Conservation (phyloP, 2,329 filamentous ascomycete species). For the Fusarium multiceps region DNA sequence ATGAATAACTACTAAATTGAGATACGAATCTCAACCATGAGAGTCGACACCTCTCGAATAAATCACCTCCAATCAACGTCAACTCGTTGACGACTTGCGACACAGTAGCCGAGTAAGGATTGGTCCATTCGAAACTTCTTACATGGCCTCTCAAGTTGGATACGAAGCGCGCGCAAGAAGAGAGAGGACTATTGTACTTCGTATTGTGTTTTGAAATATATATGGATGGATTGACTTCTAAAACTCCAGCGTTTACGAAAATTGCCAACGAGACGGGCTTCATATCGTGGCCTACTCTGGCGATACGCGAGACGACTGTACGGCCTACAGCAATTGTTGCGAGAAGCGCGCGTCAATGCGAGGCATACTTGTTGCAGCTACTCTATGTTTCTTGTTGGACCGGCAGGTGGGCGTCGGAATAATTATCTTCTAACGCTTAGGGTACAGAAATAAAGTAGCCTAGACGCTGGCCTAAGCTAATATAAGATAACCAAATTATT, state of each 20-base stretch:
- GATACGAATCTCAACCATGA: conserved; percentile 9
- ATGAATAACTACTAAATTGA: conserved; percentile 4
- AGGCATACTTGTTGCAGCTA: conserved; percentile 28
- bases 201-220: neutral
- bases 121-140: neutral
- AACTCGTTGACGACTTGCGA: conserved; percentile 8
- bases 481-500: too few species aligned
- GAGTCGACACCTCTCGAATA: neutral
- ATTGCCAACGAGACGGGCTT: neutral
- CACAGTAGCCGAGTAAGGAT: neutral
- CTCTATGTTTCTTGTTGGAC: conserved; percentile 5
- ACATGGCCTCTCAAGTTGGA: neutral
- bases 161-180: conserved; percentile 31
- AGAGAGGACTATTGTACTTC: neutral
- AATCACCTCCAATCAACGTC: conserved; percentile 25
- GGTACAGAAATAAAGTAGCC: too few species aligned
- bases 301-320: conserved; percentile 14
- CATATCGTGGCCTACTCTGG: conserved; percentile 9
- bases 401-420: too few species aligned
- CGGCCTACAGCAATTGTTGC: neutral
- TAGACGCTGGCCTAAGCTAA: too few species aligned
- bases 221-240: neutral
- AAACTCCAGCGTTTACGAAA: conserved; percentile 13
- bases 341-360: conserved; percentile 41
- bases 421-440: too few species aligned